These are phyloP conservation scores for Sphagnum fallax DNA, from an alignment of 228 moss, liverwort and hornwort species.

Conservation along the genomic window DNA sequence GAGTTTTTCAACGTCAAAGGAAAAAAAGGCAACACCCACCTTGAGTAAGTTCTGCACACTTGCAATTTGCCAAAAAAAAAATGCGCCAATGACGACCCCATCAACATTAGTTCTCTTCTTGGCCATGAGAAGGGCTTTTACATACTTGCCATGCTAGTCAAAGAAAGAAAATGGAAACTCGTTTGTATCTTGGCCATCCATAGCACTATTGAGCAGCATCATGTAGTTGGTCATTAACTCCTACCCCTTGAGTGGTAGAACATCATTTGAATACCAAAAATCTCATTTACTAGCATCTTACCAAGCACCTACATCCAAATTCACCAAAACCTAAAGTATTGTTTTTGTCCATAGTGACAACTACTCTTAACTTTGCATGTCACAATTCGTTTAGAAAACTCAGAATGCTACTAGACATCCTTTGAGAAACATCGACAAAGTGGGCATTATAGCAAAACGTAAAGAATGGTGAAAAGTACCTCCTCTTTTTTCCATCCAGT, in stretches of 20 bases:
- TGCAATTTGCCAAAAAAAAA: conserved; percentile 48
- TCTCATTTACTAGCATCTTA: conserved; percentile 43
- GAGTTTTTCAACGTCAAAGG: no score
- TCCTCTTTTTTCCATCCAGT: conserved; percentile 50
- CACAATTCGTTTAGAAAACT: no score
- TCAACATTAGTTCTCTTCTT: conserved; percentile 39
- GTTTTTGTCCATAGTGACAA: no score
- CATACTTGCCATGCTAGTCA: conserved; percentile 42
- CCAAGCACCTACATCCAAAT: conserved; percentile 6
- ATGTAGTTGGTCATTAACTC: conserved; percentile 54
- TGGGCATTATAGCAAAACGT: no score
- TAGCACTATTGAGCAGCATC: conserved; percentile 43
- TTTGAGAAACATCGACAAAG: no score
- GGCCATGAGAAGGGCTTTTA: conserved; percentile 45
- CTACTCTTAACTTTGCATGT: no score
- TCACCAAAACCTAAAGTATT: no score
- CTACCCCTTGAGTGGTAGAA: conserved; percentile 47
- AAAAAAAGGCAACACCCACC: no score
- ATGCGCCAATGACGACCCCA: conserved; percentile 40
- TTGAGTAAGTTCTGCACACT: conserved; percentile 30
- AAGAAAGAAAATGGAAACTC: conserved; percentile 53
- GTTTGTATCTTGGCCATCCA: conserved; percentile 55
- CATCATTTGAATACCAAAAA: conserved; percentile 56
- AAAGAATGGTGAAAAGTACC: conserved; percentile 1
- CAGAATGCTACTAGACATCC: no score